Evolutionary conservation across 108 stramenopile species (phyloP), one percentile per base, ranked within the genome.

Genomic region (Cyclotella kingstonii): DNA sequence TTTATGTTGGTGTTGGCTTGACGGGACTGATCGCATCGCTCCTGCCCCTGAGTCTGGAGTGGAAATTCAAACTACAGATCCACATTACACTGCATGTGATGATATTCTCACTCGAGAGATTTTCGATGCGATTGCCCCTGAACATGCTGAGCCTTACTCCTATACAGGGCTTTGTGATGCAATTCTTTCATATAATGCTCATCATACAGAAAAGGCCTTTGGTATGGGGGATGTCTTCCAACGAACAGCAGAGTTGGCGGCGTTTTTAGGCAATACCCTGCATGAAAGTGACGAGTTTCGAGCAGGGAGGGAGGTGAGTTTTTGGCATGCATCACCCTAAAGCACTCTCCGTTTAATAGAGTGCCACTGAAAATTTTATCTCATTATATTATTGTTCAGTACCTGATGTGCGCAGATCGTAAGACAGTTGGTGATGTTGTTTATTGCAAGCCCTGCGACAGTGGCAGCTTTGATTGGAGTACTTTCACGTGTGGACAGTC

Each of bases 401-500:
- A 68, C 50, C 28, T 58, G 10, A 58, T 58, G 66, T 68, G 66
- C 51, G 66, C 55, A 1, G 66, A 58, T 50, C 31, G 15, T 15
- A 68, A 41, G 29, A 23, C 21, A 22, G 47, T 49, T 8, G 51
- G 43, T 50, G 56, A 27, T 5, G 56, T 58, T 14, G 66, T 68
- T 0, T 68, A 68, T 33, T 68, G 66, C 18, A 68, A 68, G 19
- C 66, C 66, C 6, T 67, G 66, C 43, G 66, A 67, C 49, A 21
- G 29, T 18, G 55, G 66, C 11, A 54, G 31, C 35, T 67, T 49
- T 67, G 66, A 67, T 41, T 67, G 66, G 66, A 26, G 23, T 8
- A 49, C 54, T 4, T 43, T 48, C 14, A 67, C 31, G 29, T 67
- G 66, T 21, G 21, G 30, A 9, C 39, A 29, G 19, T 45, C 42